Base-by-base conservation (phyloP, 108 stramenopile species). In the Seminavis robusta region DNA sequence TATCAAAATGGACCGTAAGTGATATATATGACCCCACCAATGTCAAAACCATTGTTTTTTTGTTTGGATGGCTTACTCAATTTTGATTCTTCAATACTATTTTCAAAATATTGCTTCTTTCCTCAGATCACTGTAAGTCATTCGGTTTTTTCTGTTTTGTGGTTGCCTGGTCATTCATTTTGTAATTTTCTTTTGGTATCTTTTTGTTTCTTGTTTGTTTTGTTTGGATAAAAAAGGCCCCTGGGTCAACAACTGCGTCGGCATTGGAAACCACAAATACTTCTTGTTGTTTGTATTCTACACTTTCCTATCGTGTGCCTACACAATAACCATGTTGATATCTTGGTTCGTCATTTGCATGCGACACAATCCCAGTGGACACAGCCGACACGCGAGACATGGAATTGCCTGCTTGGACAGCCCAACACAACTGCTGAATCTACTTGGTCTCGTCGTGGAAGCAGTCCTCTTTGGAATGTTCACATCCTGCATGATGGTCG, bases 231-330 rank as follows among this genome's bases (percentile, higher is more conserved):
- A 8, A 46, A 9, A 17, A 61, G 94, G 90, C 63, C 94, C 96
- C 19, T 97, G 97, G 98, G 94, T 98, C 33, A 98, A 98, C 81
- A 98, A 99, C 75, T 97, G 97, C 76, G 94, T 99, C 16, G 99
- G 96, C 38, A 88, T 97, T 50, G 89, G 93, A 33, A 99, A 99
- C 70, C 97, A 99, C 88, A 98, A 98, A 79, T 95, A 94, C 65
- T 99, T 99, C 78, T 50, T 99, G 38, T 76, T 98, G 13, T 99
- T 99, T 76, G 74, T 97, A 42, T 84, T 94, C 46, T 99, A 98
- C 77, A 95, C 97, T 11, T 95, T 76, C 43, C 24, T 89, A 16
- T 77, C 90, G 25, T 94, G 96, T 62, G 19, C 80, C 32, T 98
- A 97, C 68, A 77, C 89, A 25, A 51, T 98, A 44, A 33, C 42